phyloP scores from a whole-genome alignment of 805 yeast genomes.

The Hanseniaspora lachancei region DNA sequence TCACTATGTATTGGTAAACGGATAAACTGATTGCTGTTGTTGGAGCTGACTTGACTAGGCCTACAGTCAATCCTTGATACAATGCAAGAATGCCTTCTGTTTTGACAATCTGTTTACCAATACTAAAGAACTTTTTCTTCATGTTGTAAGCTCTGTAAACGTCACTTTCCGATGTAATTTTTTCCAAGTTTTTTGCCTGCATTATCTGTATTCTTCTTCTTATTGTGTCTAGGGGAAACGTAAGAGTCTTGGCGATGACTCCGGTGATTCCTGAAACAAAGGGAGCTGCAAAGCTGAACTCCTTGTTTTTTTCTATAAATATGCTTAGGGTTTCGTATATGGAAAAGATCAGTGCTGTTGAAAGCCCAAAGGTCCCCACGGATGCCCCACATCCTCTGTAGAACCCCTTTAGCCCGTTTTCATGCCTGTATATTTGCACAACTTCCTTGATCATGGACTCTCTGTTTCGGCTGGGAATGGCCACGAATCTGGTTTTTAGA shows the following conservation, averaged over 20 bases:
- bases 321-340: slow-evolving; percentile 38
- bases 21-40: slow-evolving; percentile 53
- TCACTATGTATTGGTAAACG: slow-evolving; percentile 39
- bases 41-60: slow-evolving; percentile 70
- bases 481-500: slow-evolving; percentile 75
- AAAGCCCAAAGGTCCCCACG: slow-evolving; percentile 50
- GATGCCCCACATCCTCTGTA: slow-evolving; percentile 39
- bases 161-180: slow-evolving; percentile 15
- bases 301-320: slow-evolving; percentile 30
- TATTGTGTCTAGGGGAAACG: slow-evolving; percentile 78
- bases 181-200: slow-evolving; percentile 18
- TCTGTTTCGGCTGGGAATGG: slow-evolving; percentile 30
- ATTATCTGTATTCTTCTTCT: slow-evolving; percentile 64
- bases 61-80: slow-evolving; percentile 61
- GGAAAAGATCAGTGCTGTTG: slow-evolving; percentile 65
- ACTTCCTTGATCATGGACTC: slow-evolving; percentile 22
- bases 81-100: slow-evolving; percentile 55
- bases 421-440: slow-evolving; percentile 25
- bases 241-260: slow-evolving; percentile 49
- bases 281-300: slow-evolving; percentile 31
- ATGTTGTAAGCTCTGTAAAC: slow-evolving; percentile 17
- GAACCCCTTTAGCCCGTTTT: slow-evolving; percentile 34
- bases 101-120: slow-evolving; percentile 31
- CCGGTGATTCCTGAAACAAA: slow-evolving; percentile 69
- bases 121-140: slow-evolving; percentile 21